Evolutionary conservation across 495 filamentous ascomycete species (phyloP), one percentile per base, ranked within the genome.

Genomic region (Aspergillus sparsus): DNA sequence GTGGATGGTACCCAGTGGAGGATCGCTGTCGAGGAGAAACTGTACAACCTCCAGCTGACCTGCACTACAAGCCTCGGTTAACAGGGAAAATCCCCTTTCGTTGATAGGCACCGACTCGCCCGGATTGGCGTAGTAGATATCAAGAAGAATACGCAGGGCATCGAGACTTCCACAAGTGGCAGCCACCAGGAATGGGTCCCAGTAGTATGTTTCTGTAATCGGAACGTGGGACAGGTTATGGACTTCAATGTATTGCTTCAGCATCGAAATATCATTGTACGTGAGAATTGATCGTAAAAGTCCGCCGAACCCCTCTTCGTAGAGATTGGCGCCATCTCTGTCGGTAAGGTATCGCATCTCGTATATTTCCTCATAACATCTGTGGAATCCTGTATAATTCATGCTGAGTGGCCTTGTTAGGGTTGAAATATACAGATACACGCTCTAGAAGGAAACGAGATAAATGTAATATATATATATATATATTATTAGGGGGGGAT

Each of bases 161-260:
- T 35, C 49, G 6, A 52, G 49, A 52, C 49, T 52, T n/a, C 49
- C 27, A 52, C 36, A 1, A 4, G 31, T 16, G 34, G 12, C 49
- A 7, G 49, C 49, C 4, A 32, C 36, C n/a, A 34, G 36, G 12
- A 52, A 52, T 13, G 27, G 49, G 34, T 52, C 49, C 7, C 18
- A 15, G 11, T 13, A 7, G 2, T 2, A 13, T 10, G 36, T 52
- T 5, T 52, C 27, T 12, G 21, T 33, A 33, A 52, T 16, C 15
- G 49, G 21, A 13, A 52, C 12, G 34, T 5, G 31, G 11, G 27
- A n/a, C 6, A 52, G 49, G 36, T 52, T 34, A 31, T 34, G 36
- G 7, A 34, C 49, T 7, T 31, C 16, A 34, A 52, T 52, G 16
- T 52, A 52, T 35, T 52, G 7, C 49, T 52, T 52, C 31, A 52